Percentiles rank a stretch among this genome's conserved stretches.
phyloP scores from a whole-genome alignment of 495 filamentous ascomycete genomes.

The Xylaria scruposa region DNA sequence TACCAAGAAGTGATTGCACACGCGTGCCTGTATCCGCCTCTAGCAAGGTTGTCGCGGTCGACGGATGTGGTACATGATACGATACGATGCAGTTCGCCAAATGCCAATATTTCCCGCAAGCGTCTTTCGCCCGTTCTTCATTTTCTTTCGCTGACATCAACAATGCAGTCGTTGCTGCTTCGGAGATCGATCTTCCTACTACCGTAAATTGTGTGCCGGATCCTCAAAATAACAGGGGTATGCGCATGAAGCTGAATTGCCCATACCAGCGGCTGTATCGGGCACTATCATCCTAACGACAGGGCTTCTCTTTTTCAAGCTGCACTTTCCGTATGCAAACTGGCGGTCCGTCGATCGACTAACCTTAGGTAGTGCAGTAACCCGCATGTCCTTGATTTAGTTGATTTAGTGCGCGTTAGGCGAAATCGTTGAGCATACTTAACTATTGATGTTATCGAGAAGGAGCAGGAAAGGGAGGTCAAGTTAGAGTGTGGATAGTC shows the following conservation, averaged over 20 bases:
- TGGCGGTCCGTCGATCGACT: not conserved
- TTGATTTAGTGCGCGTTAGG: not conserved
- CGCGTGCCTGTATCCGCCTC: not conserved
- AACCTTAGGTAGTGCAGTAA: not conserved
- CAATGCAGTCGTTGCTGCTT: not conserved
- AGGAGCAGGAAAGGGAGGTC: not conserved
- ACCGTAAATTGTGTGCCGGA: not conserved
- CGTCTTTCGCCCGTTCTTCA: not conserved
- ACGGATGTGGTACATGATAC: too few relatives aligned
- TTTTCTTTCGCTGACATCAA: not conserved
- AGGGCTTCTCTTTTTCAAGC: not conserved
- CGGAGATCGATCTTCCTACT: not conserved
- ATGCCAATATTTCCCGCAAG: not conserved
- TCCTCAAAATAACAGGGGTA: not conserved
- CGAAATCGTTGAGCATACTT: not conserved
- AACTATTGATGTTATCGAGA: not conserved
- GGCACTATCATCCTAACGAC: not conserved
- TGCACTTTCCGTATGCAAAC: not conserved
- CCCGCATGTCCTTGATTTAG: not conserved
- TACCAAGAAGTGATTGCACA: not conserved
- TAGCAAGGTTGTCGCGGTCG: not conserved
- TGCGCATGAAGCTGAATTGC: not conserved
- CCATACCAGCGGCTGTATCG: not conserved
- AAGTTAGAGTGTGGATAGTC: conserved; percentile 5
- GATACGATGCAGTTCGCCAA: not conserved